Evolutionary conservation across 345 rosid genomes (phyloP).

Genomic region (Corchorus capsularis): DNA sequence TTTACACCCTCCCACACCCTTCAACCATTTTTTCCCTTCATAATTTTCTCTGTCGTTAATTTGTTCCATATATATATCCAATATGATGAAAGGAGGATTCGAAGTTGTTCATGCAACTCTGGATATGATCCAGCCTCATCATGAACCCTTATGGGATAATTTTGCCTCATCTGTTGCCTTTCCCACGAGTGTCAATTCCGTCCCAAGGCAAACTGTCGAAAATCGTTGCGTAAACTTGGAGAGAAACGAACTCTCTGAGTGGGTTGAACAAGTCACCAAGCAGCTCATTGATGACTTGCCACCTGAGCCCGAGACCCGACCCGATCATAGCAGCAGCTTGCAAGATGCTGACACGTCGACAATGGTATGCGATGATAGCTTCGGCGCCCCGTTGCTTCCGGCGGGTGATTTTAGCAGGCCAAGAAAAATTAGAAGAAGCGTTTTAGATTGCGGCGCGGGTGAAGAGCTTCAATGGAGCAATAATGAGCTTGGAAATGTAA

Average conservation of each 20-base stretch:
- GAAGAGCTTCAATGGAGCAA: conserved; percentile 14
- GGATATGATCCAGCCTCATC: conserved; percentile 46
- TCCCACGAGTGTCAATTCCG: neutral
- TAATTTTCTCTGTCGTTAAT: neutral
- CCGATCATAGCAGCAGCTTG: conserved; percentile 18
- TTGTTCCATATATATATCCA: neutral
- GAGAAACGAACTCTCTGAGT: conserved; percentile 57
- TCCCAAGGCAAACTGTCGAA: conserved; percentile 19
- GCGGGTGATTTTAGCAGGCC: conserved; percentile 30
- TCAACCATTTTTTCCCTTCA: neutral
- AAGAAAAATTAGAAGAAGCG: conserved; percentile 32
- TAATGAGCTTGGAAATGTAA: neutral
- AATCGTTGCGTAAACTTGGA: conserved; percentile 36
- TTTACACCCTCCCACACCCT: conserved; percentile 32
- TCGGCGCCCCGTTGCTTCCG: conserved; percentile 16
- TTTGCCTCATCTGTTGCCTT: conserved; percentile 20
- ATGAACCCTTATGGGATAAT: conserved; percentile 40
- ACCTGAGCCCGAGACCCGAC: conserved; percentile 18
- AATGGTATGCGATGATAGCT: conserved; percentile 18
- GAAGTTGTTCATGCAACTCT: conserved; percentile 43
- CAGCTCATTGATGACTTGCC: conserved; percentile 61
- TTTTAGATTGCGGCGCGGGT: conserved; percentile 28
- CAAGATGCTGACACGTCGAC: conserved; percentile 26
- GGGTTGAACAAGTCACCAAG: conserved; percentile 66
- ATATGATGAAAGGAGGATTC: conserved; percentile 45